phyloP scores from a whole-genome alignment of 352 stramenopile species.

The Elongisporangium undulatum region DNA sequence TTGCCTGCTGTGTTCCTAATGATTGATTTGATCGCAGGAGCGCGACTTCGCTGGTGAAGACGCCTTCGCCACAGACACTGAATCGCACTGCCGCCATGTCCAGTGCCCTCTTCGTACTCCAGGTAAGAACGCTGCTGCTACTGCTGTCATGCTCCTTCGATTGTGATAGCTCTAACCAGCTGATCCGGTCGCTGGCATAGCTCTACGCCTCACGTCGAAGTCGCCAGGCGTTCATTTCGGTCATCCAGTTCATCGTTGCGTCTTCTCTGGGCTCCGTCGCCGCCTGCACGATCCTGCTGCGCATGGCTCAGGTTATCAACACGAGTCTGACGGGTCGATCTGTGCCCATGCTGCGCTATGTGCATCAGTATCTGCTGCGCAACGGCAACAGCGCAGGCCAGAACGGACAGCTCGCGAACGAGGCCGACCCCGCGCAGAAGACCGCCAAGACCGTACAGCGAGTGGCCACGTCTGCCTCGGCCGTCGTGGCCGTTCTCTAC shows the following conservation, averaged over 20 bases:
- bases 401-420: constrained; percentile 3
- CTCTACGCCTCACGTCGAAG: constrained; percentile 64
- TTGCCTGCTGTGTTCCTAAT: neutral
- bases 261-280: constrained; percentile 68
- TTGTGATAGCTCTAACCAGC: neutral
- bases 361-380: constrained; percentile 32
- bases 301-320: constrained; percentile 44
- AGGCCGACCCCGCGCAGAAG: constrained; percentile 11
- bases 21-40: constrained; percentile 14
- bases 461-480: constrained; percentile 23
- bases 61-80: constrained; percentile 50
- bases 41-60: constrained; percentile 54
- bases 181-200: constrained; percentile 14
- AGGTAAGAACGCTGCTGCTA: constrained; percentile 21
- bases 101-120: constrained; percentile 62
- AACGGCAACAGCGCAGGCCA: constrained; percentile 14
- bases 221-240: constrained; percentile 48
- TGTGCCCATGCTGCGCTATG: constrained; percentile 31
- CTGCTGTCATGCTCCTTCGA: neutral
- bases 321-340: constrained; percentile 20
- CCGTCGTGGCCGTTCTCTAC: constrained; percentile 21
- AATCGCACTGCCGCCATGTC: constrained; percentile 69
- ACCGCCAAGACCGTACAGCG: constrained; percentile 14
- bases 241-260: constrained; percentile 51
- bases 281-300: constrained; percentile 46